Evolutionary conservation across 164 flowering plant species (phyloP), one percentile per base, ranked within the genome.

Genomic region (Vitis vinifera): DNA sequence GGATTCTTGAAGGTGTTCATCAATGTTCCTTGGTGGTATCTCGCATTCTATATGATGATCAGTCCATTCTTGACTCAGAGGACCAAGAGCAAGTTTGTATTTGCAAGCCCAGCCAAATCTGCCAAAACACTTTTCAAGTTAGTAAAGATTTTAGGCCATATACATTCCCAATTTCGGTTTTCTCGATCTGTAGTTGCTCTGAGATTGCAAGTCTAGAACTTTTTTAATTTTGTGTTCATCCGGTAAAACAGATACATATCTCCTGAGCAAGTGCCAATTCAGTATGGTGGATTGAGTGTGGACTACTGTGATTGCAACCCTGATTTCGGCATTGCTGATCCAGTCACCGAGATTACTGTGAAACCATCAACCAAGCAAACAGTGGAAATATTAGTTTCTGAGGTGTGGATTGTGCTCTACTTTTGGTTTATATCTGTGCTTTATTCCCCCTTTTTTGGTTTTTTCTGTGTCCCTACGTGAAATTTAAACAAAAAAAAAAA

Each of bases 231-330:
- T 50, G n/a, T 23, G 9, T 15, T 47, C 8, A n/a, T 13, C 23
- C 57, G 19, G 30, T 66, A 23, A 55, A 72, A 72, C 78, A 87
- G 93, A 66, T 87, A 89, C 75, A 77, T 89, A 17, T 56, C 87
- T 8, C 86, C 93, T 3, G 93, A 89, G 71, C 90, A 87, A 59
- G 83, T 87, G 8, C 91, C 90, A 1, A 75, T 85, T 55, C 91
- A 87, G 37, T 89, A 86, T 69, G 93, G 93, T 64, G 93, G 93
- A 17, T 68, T 89, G 62, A 78, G 90, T 67, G 85, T 85, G 1
- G 91, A 88, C 72, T 77, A 64, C 61, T 84, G 89, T 70, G 93
- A 89, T 27, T 83, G 89, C 77, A 78, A 89, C 70, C 87, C 87
- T 0, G 91, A 87, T 31, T 89, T 89, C 71, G 76, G 70, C 30